Conservation (phyloP, 1,284 basidiomycete species). For the Malassezia psittaci region DNA sequence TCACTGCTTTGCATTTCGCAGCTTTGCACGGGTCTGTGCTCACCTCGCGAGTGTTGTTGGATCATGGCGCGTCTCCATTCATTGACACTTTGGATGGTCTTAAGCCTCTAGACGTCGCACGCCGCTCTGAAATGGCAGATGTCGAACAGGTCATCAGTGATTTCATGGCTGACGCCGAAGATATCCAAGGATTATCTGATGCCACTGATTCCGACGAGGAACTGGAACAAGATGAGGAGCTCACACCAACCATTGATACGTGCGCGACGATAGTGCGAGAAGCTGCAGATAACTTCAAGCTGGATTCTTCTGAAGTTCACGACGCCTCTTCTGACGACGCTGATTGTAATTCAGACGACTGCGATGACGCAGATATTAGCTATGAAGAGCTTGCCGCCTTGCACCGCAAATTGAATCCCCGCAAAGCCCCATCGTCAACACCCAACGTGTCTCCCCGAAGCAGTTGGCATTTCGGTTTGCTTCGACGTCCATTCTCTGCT, state of each 20-base stretch:
- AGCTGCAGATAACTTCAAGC: neutral
- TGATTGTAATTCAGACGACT: neutral
- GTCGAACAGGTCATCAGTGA: conserved; percentile 49
- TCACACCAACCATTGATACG: neutral
- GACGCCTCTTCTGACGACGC: neutral
- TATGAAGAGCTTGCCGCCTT: conserved; percentile 10
- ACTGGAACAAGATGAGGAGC: neutral
- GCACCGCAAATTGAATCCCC: neutral
- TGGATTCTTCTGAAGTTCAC: conserved; percentile 21
- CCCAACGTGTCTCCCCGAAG: neutral
- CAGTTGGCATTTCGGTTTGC: neutral
- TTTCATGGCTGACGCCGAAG: conserved; percentile 4
- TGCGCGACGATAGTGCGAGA: conserved; percentile 8
- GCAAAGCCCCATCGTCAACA: neutral
- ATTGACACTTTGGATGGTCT: conserved; percentile 67
- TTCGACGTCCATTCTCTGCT: neutral
- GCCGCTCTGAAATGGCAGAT: conserved; percentile 53
- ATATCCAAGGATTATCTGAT: conserved; percentile 6
- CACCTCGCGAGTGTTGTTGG: conserved; percentile 62
- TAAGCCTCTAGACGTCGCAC: conserved; percentile 67
- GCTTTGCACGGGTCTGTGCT: conserved; percentile 60
- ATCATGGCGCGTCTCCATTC: conserved; percentile 68
- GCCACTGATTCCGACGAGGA: conserved; percentile 6
- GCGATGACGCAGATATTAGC: conserved; percentile 21
- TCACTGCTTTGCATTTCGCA: conserved; percentile 79